A percentile compares a stretch with the other conserved stretches of the same genome.
Evolutionary conservation across 345 rosid genomes (phyloP).

Genomic region (Hevea brasiliensis): DNA sequence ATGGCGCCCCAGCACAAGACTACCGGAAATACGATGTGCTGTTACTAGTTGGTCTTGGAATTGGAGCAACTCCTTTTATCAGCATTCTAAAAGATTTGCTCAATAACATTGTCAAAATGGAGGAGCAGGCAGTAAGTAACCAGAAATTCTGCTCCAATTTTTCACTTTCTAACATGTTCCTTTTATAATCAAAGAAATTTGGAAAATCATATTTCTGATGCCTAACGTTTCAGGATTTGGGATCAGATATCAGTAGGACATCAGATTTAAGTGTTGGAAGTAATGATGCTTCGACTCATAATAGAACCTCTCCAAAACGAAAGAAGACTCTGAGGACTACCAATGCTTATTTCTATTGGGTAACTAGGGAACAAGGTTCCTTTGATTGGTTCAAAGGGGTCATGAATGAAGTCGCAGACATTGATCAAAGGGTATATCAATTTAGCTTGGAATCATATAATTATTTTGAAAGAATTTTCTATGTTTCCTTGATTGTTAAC

Average conservation of each 20-base stretch:
- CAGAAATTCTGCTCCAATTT: not conserved
- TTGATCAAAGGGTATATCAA: constrained; percentile 77
- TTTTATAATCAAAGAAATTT: not conserved
- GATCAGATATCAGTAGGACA: constrained; percentile 57
- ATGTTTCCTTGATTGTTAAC: constrained; percentile 3
- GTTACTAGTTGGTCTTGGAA: constrained; percentile 90
- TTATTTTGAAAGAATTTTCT: not conserved
- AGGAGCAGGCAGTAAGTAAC: constrained; percentile 82
- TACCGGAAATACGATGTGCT: constrained; percentile 84
- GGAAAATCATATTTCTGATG: not conserved
- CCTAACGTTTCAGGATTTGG: constrained; percentile 55
- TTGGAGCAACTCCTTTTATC: constrained; percentile 98
- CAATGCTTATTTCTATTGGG: constrained; percentile 98
- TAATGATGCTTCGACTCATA: constrained; percentile 41
- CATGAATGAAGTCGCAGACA: constrained; percentile 93
- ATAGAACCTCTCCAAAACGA: constrained; percentile 45
- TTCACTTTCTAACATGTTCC: not conserved
- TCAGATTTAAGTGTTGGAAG: constrained; percentile 68
- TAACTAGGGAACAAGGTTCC: constrained; percentile 96
- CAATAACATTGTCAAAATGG: constrained; percentile 83
- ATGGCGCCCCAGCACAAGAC: constrained; percentile 99
- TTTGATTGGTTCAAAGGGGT: constrained; percentile 99
- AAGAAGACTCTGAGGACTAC: constrained; percentile 73
- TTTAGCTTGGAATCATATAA: not conserved
- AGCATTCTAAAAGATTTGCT: constrained; percentile 93